Base-by-base conservation (phyloP, 352 stramenopile species). In the Lagenidium giganteum region DNA sequence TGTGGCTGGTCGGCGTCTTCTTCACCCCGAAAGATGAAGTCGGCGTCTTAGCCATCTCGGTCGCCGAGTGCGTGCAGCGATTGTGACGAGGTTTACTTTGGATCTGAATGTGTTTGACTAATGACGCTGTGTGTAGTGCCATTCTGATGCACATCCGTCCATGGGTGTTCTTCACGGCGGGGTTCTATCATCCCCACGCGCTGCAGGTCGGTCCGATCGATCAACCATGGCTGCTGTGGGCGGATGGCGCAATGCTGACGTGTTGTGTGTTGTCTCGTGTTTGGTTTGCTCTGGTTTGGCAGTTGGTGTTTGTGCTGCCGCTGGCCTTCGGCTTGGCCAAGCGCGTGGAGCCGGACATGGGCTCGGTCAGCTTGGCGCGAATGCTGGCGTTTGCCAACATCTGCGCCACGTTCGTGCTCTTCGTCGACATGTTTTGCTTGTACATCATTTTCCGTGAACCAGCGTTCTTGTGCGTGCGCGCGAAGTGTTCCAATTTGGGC, bases 101-200 rank as follows among this genome's bases (percentile, higher is more conserved):
- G 13, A 12, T 5, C 37, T 47, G 16, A 22, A 29, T 2, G 18
- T 38, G 28, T 12, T 37, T n/a, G n/a, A n/a, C n/a, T n/a, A n/a
- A n/a, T n/a, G n/a, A n/a, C n/a, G n/a, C n/a, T n/a, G n/a, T n/a
- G 21, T 32, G 6, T 29, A 94, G 83, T 53, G 80, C 79, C 39
- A 94, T 94, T 39, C 50, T 94, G 29, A 61, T 68, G 37, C 83
- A 94, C 42, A 94, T 94, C 22, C 79, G 83, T 3, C 83, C 83
- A 17, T 94, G 83, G 83, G 73, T 91, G 26, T 92, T 89, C 53
- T 41, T 93, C 37, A 92, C 83, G 5, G 72, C 83, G 7, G 80
- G 80, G 4, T 94, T 92, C 51, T 94, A 94, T 49, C 77, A 94
- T 40, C 83, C 81, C 14, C 64, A 90, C 46, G 43, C 89, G 12